A percentile compares a stretch with the other conserved stretches of the same genome.
phyloP scores from a whole-genome alignment of 2,329 filamentous ascomycete species.

The Alternaria arborescens region DNA sequence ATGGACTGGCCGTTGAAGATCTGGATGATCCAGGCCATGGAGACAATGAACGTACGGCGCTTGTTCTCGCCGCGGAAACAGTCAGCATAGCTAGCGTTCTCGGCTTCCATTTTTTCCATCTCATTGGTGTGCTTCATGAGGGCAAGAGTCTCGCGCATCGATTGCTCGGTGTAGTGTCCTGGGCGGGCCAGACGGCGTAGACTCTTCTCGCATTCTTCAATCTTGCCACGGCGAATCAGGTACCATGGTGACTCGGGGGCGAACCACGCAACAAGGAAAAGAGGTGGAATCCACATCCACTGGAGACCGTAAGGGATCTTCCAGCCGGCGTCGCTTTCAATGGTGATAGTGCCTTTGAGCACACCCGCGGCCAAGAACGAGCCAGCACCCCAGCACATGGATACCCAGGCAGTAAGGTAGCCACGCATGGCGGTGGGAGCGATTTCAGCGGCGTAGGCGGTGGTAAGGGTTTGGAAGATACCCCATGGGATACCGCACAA shows the following conservation, averaged over 20 bases:
- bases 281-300: conserved; percentile 71
- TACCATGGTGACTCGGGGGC: conserved; percentile 66
- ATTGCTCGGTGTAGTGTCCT: conserved; percentile 63
- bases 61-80: conserved; percentile 72
- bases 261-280: conserved; percentile 13
- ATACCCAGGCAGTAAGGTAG: conserved; percentile 65
- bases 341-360: conserved; percentile 69
- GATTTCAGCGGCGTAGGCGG: conserved; percentile 70
- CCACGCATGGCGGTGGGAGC: conserved; percentile 59
- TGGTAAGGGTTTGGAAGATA: conserved; percentile 56
- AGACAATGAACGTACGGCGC: conserved; percentile 67
- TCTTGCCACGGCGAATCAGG: conserved; percentile 70
- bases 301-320: conserved; percentile 62
- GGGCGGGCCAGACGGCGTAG: conserved; percentile 65
- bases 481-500: conserved; percentile 49
- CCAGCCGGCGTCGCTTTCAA: conserved; percentile 70
- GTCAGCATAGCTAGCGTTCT: conserved; percentile 75
- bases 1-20: conserved; percentile 33
- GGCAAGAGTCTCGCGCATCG: conserved; percentile 65
- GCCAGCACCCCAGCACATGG: conserved; percentile 76
- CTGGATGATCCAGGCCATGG: conserved; percentile 54
- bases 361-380: conserved; percentile 74
- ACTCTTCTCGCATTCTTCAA: conserved; percentile 67
- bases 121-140: conserved; percentile 89
- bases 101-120: conserved; percentile 71